Base-by-base conservation (phyloP, 768 basidiomycete genomes). In the Tylopilus plumbeoviolaceoides region DNA sequence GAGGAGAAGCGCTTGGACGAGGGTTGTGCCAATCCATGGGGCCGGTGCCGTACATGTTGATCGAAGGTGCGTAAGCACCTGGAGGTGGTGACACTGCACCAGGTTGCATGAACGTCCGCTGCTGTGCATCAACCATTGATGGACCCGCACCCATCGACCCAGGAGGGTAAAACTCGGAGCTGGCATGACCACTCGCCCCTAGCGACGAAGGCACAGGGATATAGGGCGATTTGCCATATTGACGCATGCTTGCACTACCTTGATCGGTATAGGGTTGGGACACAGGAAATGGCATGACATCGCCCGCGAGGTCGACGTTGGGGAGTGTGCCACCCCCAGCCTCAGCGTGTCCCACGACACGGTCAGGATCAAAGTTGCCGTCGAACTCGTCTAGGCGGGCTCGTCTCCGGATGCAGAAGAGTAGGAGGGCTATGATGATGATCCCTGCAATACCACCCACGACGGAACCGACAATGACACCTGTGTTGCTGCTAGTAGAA, bases 391-490 rank as follows among this genome's bases (percentile, higher is more conserved):
- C 71, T 31, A 55, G 59, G 43, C 56, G 57, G 9, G 35, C 44
- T 3, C 62, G 56, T 23, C 50, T 59, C 7, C 67, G 64, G 40
- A 72, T 47, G 41, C 66, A 70, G 48, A 70, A 63, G 46, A 71
- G 10, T 15, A 73, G 30, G 52, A 72, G 21, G 4, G 56, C 56
- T 18, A 75, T 1, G 10, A 69, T 2, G 14, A 54, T 33, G 21
- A 78, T 35, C 3, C 62, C 55, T 1, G 57, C 68, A 4, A 74
- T 50, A 2, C 79, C 80, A 51, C 79, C 79, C 10, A 81, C 79
- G n/a, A 81, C 76, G 3, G 75, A 73, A 17, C 80, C 80, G 5
- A 80, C 73, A 51, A 82, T 80, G 4, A 78, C 68, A 27, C 72
- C 77, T 1, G 70, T 72, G 40, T 60, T 50, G 25, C 18, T 58